Conservation (phyloP, 1,284 basidiomycete genomes). For the Tylopilus sp. region DNA sequence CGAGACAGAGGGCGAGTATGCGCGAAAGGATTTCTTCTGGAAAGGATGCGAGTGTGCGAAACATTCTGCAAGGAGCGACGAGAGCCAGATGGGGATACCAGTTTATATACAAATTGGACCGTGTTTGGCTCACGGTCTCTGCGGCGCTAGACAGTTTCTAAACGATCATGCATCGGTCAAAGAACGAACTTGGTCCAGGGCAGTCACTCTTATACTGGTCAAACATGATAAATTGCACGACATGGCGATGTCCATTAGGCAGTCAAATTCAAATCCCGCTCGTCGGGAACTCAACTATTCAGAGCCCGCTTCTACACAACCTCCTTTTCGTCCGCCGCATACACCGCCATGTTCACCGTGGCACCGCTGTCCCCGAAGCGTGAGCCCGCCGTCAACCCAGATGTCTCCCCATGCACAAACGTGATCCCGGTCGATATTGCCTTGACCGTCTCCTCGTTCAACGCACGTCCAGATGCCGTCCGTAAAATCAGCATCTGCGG, state of each 20-base stretch:
- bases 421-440: conserved; percentile 19
- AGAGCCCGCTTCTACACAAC: not conserved
- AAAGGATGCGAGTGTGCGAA: conserved; percentile 47
- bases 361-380: conserved; percentile 3
- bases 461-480: conserved; percentile 31
- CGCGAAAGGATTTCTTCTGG: conserved; percentile 69
- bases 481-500: conserved; percentile 42
- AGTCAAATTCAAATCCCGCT: no score
- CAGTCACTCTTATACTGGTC: no score
- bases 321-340: conserved; percentile 4
- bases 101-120: conserved; percentile 23
- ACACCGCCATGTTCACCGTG: not conserved
- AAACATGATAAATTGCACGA: no score
- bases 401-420: conserved; percentile 11
- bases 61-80: conserved; percentile 16
- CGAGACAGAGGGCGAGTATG: conserved; percentile 56
- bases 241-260: no score
- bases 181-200: not conserved
- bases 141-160: not conserved
- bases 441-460: conserved; percentile 23
- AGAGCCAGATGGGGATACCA: conserved; percentile 4
- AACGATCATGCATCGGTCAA: not conserved
- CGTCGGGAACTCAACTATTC: no score
- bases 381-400: conserved; percentile 2
- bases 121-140: not conserved